Evolutionary conservation across 1,284 basidiomycete species (phyloP).

Genomic region (Ustilago xerochloae): DNA sequence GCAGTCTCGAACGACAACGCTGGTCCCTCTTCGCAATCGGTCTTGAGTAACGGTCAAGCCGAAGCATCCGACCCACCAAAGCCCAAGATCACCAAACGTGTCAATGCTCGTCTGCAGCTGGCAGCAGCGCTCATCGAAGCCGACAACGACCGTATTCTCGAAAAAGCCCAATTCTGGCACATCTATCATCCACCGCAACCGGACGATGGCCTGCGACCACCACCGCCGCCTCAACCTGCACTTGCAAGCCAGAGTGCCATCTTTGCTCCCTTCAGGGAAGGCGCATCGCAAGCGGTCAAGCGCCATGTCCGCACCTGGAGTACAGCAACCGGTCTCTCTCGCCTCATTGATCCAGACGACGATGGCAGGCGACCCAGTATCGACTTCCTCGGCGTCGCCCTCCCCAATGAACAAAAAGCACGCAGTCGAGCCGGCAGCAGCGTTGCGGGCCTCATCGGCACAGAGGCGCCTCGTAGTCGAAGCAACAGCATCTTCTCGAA

Average conservation of each 20-base stretch:
- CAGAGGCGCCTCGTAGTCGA: slow-evolving; percentile 21
- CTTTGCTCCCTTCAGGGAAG: slow-evolving; percentile 57
- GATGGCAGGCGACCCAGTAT: slow-evolving; percentile 47
- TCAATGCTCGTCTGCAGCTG: slow-evolving; percentile 60
- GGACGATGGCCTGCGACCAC: slow-evolving; percentile 25
- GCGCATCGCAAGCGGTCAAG: slow-evolving; percentile 21
- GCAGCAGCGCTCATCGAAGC: slow-evolving; percentile 66
- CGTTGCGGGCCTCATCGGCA: slow-evolving; percentile 13
- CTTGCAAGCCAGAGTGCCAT: slow-evolving; percentile 60
- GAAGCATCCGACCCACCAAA: slow-evolving; percentile 11
- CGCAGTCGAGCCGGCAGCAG: slow-evolving; percentile 47
- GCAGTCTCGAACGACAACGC: not conserved
- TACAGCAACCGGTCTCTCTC: slow-evolving; percentile 43
- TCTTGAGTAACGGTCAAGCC: not conserved
- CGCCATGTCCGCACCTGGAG: slow-evolving; percentile 51
- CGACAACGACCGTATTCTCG: slow-evolving; percentile 62
- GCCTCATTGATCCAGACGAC: slow-evolving; percentile 29
- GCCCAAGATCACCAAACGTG: slow-evolving; percentile 52
- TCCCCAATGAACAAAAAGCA: slow-evolving; percentile 51
- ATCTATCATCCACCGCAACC: slow-evolving; percentile 37
- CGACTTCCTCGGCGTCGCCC: slow-evolving; percentile 58
- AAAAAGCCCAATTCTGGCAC: slow-evolving; percentile 47
- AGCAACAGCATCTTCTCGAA: slow-evolving; percentile 40
- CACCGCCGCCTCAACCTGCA: slow-evolving; percentile 53
- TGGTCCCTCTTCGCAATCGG: slow-evolving; percentile 1